Conservation (phyloP, 2,329 filamentous ascomycete species). For the Botrytis aclada region DNA sequence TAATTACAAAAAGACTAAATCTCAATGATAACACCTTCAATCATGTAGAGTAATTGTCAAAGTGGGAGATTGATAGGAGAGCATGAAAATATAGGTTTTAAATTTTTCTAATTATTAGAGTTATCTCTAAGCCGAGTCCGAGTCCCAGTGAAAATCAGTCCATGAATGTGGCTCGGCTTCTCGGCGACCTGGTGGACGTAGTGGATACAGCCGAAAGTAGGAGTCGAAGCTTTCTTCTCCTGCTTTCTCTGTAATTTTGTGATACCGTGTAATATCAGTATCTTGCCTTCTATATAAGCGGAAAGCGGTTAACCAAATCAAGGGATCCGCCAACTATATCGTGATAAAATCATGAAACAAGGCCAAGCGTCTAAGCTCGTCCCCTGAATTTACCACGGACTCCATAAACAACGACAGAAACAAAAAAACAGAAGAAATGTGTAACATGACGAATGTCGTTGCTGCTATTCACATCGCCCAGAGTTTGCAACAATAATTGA, state of each 20-base stretch:
- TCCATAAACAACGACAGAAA: not conserved
- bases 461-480: too few relatives aligned
- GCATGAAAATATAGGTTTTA: not conserved
- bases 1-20: not conserved
- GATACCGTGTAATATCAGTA: not conserved
- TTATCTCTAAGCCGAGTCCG: not conserved
- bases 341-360: not conserved
- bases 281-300: not conserved
- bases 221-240: not conserved
- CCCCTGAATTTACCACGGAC: slow-evolving; percentile 1
- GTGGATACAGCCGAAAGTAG: not conserved
- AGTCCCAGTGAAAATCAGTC: not conserved
- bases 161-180: not conserved
- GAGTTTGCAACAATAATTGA: not conserved
- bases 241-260: not conserved
- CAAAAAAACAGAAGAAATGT: not conserved
- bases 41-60: not conserved
- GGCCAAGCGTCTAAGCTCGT: not conserved
- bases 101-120: not conserved
- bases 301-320: not conserved
- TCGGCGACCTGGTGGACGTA: not conserved
- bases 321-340: not conserved
- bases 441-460: not conserved
- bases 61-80: not conserved
- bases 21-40: not conserved